phyloP scores from a whole-genome alignment of 495 filamentous ascomycete genomes.

The Trichoderma orchidacearum region DNA sequence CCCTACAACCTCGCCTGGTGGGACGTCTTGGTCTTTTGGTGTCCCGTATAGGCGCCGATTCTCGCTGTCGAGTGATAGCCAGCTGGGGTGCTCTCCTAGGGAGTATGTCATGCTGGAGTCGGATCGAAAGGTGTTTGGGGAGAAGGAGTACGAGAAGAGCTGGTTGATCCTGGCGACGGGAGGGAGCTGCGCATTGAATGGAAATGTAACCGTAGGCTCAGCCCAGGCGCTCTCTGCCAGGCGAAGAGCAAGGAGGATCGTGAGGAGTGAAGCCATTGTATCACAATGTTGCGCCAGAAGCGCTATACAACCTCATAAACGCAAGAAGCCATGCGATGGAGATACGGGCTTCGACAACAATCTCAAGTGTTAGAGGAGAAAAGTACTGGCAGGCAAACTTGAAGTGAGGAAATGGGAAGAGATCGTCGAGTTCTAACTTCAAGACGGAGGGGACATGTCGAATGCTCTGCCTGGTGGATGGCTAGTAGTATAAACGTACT shows the following conservation, averaged over 20 bases:
- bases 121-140: slow-evolving; percentile 51
- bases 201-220: slow-evolving; percentile 41
- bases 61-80: slow-evolving; percentile 53
- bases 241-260: slow-evolving; percentile 3
- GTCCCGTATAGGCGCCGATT: slow-evolving; percentile 52
- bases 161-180: slow-evolving; percentile 54
- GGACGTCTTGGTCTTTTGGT: slow-evolving; percentile 41
- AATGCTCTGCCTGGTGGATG: background rate
- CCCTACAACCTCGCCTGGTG: slow-evolving; percentile 27
- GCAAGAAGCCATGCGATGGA: background rate
- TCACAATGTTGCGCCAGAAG: background rate
- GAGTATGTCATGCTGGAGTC: slow-evolving; percentile 42
- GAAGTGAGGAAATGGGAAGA: background rate
- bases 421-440: background rate
- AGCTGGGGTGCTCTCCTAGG: slow-evolving; percentile 46
- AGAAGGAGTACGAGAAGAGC: slow-evolving; percentile 54
- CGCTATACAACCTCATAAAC: background rate
- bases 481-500: background rate
- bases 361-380: background rate
- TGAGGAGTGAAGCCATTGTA: slow-evolving; percentile 1
- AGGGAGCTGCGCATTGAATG: slow-evolving; percentile 65
- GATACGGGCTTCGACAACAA: background rate
- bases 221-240: slow-evolving; percentile 19
- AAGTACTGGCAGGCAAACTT: background rate
- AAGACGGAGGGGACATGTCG: background rate